Evolutionary conservation across 1,284 basidiomycete species (phyloP).

Genomic region (Lentinus polychrous): DNA sequence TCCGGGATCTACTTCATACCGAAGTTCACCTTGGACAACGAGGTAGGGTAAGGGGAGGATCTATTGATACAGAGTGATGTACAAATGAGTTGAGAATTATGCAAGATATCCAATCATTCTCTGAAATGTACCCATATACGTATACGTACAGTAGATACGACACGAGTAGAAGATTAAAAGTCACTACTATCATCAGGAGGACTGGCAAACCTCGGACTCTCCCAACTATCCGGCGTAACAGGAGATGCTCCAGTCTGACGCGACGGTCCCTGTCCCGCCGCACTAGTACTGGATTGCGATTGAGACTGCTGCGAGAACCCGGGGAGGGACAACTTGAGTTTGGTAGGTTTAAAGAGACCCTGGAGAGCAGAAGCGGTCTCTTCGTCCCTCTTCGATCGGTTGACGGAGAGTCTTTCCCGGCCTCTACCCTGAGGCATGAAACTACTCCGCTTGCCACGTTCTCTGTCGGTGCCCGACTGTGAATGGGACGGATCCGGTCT

Average conservation of each 20-base stretch:
- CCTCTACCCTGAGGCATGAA: conserved; percentile 1
- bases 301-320: neutral
- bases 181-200: neutral
- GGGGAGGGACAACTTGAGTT: neutral
- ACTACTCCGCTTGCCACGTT: neutral
- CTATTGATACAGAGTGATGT: too few relatives aligned
- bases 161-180: too few relatives aligned
- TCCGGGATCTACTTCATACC: too few relatives aligned
- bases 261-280: too few relatives aligned
- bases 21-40: too few relatives aligned
- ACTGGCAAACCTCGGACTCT: neutral
- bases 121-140: too few relatives aligned
- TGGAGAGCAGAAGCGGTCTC: neutral
- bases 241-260: neutral
- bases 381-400: neutral
- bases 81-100: too few relatives aligned
- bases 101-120: too few relatives aligned
- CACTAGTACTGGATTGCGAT: too few relatives aligned
- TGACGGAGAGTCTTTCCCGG: neutral
- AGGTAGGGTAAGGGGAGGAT: too few relatives aligned
- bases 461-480: neutral
- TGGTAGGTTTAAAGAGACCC: neutral
- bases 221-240: neutral
- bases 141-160: too few relatives aligned
- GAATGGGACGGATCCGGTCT: neutral